These are phyloP conservation scores for Sclerotinia borealis DNA, from an alignment of 2,329 filamentous ascomycete genomes.

Conservation along the genomic window DNA sequence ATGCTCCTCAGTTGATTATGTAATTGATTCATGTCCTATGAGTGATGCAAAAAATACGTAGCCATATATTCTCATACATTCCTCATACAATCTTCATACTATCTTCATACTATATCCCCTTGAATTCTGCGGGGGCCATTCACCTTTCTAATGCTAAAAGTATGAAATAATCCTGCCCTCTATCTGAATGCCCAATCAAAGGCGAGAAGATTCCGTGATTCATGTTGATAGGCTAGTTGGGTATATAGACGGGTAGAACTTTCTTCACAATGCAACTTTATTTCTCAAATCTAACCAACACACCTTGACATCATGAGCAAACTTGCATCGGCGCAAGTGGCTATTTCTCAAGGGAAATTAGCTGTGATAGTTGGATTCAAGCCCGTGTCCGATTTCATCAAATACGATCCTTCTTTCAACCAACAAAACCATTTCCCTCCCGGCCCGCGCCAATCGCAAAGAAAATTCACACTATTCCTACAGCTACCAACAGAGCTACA, in stretches of 20 bases:
- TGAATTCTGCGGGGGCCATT: not conserved
- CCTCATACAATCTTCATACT: too few relatives aligned
- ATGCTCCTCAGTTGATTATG: too few relatives aligned
- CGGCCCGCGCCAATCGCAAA: not conserved
- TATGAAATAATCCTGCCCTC: not conserved
- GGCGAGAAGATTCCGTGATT: not conserved
- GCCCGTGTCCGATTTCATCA: not conserved
- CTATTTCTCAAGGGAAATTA: not conserved
- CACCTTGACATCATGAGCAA: not conserved
- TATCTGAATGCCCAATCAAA: not conserved
- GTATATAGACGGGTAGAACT: not conserved
- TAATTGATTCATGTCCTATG: too few relatives aligned
- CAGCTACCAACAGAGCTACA: not conserved
- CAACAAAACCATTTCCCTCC: not conserved
- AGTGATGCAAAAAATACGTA: too few relatives aligned
- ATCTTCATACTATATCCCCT: too few relatives aligned
- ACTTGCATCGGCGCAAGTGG: not conserved
- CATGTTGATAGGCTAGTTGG: not conserved
- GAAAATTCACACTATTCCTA: not conserved
- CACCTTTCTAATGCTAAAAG: not conserved
- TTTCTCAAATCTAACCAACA: not conserved
- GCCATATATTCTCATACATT: too few relatives aligned
- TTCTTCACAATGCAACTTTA: not conserved
- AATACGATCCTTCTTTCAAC: not conserved
- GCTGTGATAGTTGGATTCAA: not conserved